Evolutionary conservation across 1,284 basidiomycete genomes (phyloP).

Genomic region (Lignosus rhinocerotis): DNA sequence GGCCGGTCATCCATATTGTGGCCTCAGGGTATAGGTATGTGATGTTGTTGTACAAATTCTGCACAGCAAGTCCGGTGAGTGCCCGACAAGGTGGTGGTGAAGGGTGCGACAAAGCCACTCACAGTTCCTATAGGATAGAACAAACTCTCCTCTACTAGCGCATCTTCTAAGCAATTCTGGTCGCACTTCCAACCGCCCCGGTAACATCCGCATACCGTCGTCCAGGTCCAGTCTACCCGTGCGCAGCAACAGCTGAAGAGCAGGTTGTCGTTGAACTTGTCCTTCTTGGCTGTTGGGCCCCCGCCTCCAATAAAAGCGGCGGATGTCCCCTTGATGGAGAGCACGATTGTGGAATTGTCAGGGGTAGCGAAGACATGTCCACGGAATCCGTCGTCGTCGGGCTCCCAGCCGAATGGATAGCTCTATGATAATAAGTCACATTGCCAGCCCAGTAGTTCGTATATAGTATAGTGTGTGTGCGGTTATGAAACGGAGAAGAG

Average conservation of each 20-base stretch:
- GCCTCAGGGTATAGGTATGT: slow-evolving; percentile 92
- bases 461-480: background rate
- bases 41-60: slow-evolving; percentile 94
- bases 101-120: slow-evolving; percentile 28
- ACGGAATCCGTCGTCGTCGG: slow-evolving; percentile 83
- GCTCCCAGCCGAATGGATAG: slow-evolving; percentile 93
- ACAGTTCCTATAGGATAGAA: slow-evolving; percentile 89
- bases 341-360: slow-evolving; percentile 84
- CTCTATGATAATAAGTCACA: slow-evolving; percentile 43
- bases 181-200: slow-evolving; percentile 83
- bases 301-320: slow-evolving; percentile 78
- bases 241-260: slow-evolving; percentile 98
- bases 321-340: slow-evolving; percentile 95
- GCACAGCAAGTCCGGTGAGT: background rate
- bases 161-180: slow-evolving; percentile 77
- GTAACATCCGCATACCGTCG: slow-evolving; percentile 92
- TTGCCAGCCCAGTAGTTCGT: background rate
- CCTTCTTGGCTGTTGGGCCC: slow-evolving; percentile 86
- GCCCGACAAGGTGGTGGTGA: too few species aligned
- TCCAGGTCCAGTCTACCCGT: slow-evolving; percentile 92
- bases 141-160: slow-evolving; percentile 81
- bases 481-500: background rate
- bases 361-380: slow-evolving; percentile 87
- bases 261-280: slow-evolving; percentile 96
- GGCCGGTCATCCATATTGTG: slow-evolving; percentile 92